A percentile compares a stretch with the other conserved stretches of the same genome.
These are phyloP conservation scores for Solanum rostratum DNA, from an alignment of 257 asterid genomes.

Conservation along the genomic window DNA sequence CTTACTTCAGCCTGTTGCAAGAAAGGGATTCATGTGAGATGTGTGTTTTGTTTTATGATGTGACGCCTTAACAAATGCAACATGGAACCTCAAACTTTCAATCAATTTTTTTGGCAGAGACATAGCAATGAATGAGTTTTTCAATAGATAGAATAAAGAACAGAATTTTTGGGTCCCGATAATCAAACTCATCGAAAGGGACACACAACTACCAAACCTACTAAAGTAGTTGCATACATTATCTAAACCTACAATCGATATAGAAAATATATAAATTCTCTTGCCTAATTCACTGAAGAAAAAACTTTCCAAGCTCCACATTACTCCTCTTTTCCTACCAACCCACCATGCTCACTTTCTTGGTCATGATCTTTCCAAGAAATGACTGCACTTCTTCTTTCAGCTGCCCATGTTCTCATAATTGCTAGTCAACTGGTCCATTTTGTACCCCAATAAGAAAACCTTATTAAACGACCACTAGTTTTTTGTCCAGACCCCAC, in stretches of 20 bases:
- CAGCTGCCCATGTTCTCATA: not conserved
- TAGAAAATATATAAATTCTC: not conserved
- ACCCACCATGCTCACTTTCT: not conserved
- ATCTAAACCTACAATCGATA: not conserved
- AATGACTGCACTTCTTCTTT: not conserved
- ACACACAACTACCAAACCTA: constrained; percentile 18
- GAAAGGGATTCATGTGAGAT: not conserved
- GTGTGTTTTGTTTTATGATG: not conserved
- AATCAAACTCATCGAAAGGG: constrained; percentile 20
- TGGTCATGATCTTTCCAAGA: not conserved
- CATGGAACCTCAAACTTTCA: not conserved
- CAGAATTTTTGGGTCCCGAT: not conserved
- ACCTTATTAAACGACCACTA: not conserved
- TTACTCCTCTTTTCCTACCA: not conserved
- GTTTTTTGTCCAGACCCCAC: not conserved
- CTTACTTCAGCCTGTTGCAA: constrained; percentile 60
- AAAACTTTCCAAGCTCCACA: not conserved
- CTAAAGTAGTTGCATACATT: not conserved
- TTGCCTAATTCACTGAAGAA: not conserved
- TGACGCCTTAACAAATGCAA: not conserved
- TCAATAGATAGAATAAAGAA: not conserved
- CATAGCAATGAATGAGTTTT: not conserved
- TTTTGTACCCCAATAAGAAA: not conserved
- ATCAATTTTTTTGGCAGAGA: not conserved
- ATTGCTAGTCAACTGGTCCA: not conserved